A percentile compares a stretch with the other conserved stretches of the same genome.
Evolutionary conservation across 441 rosid genomes (phyloP).

Genomic region (Populus hybrid): DNA sequence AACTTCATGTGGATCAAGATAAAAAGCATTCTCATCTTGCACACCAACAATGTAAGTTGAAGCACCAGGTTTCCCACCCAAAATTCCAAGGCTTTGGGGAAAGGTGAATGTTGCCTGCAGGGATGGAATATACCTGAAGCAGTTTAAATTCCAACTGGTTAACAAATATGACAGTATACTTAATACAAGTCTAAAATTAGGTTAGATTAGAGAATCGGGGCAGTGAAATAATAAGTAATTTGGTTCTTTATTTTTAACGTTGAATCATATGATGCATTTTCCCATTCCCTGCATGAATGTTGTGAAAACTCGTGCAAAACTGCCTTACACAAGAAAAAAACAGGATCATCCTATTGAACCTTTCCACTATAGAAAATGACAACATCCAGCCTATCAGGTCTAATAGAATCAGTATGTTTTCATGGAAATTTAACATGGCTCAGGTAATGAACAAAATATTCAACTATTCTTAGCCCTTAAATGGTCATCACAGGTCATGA

Average conservation of each 20-base stretch:
- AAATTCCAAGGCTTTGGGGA: constrained; percentile 91
- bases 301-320: not conserved
- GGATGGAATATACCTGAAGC: constrained; percentile 76
- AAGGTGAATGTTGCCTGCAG: constrained; percentile 70
- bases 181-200: not conserved
- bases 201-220: not conserved
- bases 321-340: not conserved
- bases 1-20: constrained; percentile 90
- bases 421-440: not conserved
- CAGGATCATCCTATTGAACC: not conserved
- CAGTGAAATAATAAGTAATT: not conserved
- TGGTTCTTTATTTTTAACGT: not conserved
- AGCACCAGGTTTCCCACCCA: constrained; percentile 94
- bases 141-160: constrained; percentile 13
- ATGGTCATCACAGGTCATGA: constrained; percentile 1
- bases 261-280: not conserved
- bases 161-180: constrained; percentile 7
- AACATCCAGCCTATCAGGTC: not conserved
- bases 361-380: not conserved
- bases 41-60: constrained; percentile 92
- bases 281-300: not conserved
- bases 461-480: not conserved
- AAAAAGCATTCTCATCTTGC: constrained; percentile 77
- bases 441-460: not conserved
- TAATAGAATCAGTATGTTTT: not conserved